Conservation (phyloP, 2,329 filamentous ascomycete genomes). For the Colletotrichum musicola region DNA sequence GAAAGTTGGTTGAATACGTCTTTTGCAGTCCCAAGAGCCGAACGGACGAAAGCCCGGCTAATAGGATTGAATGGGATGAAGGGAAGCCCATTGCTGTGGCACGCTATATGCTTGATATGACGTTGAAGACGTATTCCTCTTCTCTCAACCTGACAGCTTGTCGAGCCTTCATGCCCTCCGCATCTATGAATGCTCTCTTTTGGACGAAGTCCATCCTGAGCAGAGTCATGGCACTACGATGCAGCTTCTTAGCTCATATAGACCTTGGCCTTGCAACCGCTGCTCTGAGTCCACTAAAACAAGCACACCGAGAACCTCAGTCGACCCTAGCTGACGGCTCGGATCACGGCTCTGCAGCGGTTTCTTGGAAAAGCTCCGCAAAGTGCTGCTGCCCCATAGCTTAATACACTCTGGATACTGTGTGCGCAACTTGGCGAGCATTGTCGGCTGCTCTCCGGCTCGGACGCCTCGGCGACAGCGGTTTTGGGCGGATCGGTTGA, state of each 20-base stretch:
- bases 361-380: too few species aligned
- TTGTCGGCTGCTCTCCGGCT: background rate
- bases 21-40: too few species aligned
- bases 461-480: background rate
- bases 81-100: background rate
- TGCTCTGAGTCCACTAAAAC: too few species aligned
- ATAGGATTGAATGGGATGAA: background rate
- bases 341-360: too few species aligned
- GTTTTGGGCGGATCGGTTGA: background rate
- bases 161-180: background rate
- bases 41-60: too few species aligned
- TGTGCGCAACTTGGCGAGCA: background rate
- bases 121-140: slow-evolving; percentile 4
- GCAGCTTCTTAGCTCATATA: background rate
- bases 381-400: too few species aligned
- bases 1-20: too few species aligned
- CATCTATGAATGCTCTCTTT: background rate
- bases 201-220: background rate
- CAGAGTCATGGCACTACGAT: background rate
- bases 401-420: background rate
- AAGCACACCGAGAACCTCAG: too few species aligned
- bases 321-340: too few species aligned
- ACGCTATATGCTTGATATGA: slow-evolving; percentile 7
- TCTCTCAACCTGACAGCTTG: background rate
- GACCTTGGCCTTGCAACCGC: too few species aligned